Base-by-base conservation (phyloP, 257 asterid species). In the Asclepias syriaca region DNA sequence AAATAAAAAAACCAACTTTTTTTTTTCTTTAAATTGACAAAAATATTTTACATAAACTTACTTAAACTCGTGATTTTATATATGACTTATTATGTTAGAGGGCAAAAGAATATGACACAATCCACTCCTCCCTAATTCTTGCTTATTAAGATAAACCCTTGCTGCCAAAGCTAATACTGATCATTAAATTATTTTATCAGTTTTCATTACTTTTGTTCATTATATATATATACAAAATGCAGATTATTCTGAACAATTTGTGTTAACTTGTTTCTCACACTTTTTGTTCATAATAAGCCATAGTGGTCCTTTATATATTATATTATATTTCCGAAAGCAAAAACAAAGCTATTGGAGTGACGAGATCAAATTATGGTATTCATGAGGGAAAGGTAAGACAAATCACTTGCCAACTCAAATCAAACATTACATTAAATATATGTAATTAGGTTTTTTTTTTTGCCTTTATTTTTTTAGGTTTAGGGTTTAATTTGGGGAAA, bases 341-440 rank as follows among this genome's bases (percentile, higher is more conserved):
- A 24, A 68, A 19, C 75, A 61, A 67, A 55, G 56, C 11, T 45
- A 32, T 56, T 56, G 15, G 45, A 43, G 4, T 57, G 9, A 55
- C 16, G 55, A 69, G 53, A 63, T 9, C 57, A 6, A 16, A 53
- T 53, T 15, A 53, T 43, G 70, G 70, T 19, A 21, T n/a, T n/a
- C 39, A 65, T 3, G 55, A 39, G 50, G 45, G 39, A 34, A 34
- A 34, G 39, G 40, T 63, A 51, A 73, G 84, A 70, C 74, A 69
- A 64, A 54, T 46, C 29, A 3, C 18, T 70, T 69, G 69, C 57
- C 78, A 73, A 66, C 81, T 64, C 78, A 46, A 75, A 11, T 40
- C 46, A 40, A 32, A 16, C 5, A 68, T 50, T 59, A 57, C 16
- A 71, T 61, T 43, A 6, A 7, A 8, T 43, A 43, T 43, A 34